Percentiles rank a stretch among this genome's conserved stretches.
Conservation (phyloP, 257 asterid genomes). For the Scutellaria galericulata region DNA sequence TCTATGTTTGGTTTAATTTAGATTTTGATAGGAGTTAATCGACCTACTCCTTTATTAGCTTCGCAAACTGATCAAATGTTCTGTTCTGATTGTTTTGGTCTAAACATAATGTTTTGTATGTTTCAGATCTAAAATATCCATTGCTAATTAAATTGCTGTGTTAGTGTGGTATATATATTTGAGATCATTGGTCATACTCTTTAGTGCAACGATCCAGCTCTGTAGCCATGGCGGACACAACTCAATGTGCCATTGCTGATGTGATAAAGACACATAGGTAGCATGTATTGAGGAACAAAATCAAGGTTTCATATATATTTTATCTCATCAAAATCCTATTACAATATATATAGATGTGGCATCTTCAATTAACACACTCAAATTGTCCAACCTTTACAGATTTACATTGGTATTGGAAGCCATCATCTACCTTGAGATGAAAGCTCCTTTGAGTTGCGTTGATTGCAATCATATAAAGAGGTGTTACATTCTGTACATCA, state of each 20-base stretch:
- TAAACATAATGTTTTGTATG: neutral
- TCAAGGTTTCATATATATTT: too few species aligned
- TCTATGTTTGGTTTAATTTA: constrained; percentile 25
- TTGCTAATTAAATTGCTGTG: too few species aligned
- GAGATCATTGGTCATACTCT: neutral
- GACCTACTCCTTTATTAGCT: neutral
- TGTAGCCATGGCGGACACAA: too few species aligned
- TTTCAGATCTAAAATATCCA: too few species aligned
- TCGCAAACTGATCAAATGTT: neutral
- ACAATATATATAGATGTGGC: neutral
- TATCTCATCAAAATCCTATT: too few species aligned
- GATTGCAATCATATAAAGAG: too few species aligned
- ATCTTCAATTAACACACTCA: constrained; percentile 8
- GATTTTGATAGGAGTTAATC: neutral
- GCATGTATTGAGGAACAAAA: neutral
- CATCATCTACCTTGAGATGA: constrained; percentile 8
- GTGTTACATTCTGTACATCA: constrained; percentile 31
- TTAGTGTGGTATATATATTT: too few species aligned
- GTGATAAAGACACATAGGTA: neutral
- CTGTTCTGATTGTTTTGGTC: neutral
- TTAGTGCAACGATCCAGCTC: too few species aligned
- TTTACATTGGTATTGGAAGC: constrained; percentile 27
- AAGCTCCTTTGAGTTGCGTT: neutral
- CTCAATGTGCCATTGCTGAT: neutral
- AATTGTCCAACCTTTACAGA: constrained; percentile 8